Conservation (phyloP, 2,329 filamentous ascomycete species). For the Sarocladium oryzae region DNA sequence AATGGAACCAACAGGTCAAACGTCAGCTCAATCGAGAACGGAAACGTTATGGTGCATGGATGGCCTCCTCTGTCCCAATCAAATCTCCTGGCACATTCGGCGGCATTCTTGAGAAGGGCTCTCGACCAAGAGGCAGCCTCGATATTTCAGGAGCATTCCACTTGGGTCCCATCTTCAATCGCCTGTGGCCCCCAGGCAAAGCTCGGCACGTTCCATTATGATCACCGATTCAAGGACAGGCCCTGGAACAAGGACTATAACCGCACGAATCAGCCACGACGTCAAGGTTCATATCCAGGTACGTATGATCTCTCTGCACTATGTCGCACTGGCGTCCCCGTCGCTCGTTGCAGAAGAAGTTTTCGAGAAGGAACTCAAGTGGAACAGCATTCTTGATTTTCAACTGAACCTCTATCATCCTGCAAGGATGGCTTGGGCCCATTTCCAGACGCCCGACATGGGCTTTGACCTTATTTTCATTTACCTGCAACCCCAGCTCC, state of each 20-base stretch:
- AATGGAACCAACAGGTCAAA: no score
- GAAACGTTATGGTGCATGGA: no score
- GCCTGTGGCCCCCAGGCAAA: not conserved
- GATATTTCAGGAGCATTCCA: not conserved
- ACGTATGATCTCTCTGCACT: no score
- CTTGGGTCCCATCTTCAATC: not conserved
- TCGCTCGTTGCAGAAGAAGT: not conserved
- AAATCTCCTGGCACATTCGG: no score
- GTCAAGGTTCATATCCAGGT: no score
- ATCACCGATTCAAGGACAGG: not conserved
- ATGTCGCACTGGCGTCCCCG: not conserved
- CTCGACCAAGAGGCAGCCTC: no score
- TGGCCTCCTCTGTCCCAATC: no score
- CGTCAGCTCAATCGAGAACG: no score
- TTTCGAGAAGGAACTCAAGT: not conserved
- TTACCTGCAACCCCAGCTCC: not conserved
- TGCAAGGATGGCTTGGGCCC: not conserved
- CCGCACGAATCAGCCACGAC: conserved; percentile 3
- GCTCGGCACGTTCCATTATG: not conserved
- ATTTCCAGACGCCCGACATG: no score
- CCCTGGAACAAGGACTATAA: not conserved
- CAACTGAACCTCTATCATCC: not conserved
- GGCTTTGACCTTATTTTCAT: not conserved
- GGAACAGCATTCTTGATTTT: no score
- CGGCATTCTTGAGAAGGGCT: no score